Conservation (phyloP, 1,139 yeast species). For the Yueomyces sp. region DNA sequence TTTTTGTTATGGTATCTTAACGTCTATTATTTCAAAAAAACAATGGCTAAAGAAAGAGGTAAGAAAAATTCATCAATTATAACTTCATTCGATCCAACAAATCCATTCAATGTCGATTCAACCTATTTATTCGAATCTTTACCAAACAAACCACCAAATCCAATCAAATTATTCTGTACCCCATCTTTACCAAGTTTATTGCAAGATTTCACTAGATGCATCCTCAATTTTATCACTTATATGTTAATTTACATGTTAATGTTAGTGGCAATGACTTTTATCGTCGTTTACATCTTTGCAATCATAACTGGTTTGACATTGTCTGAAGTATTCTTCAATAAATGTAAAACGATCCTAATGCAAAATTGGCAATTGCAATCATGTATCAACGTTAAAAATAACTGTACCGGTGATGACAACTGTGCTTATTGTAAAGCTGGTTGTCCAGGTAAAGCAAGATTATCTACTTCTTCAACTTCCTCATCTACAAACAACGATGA, state of each 20-base stretch:
- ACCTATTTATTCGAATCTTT: constrained; percentile 9
- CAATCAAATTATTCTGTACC: constrained; percentile 29
- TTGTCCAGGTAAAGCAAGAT: no score
- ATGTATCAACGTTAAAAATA: constrained; percentile 14
- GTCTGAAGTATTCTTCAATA: constrained; percentile 57
- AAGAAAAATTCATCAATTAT: neutral
- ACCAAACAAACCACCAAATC: constrained; percentile 17
- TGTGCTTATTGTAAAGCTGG: constrained; percentile 17
- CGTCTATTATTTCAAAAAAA: constrained; percentile 43
- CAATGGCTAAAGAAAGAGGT: constrained; percentile 13
- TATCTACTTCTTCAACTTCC: no score
- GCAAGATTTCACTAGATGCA: constrained; percentile 43
- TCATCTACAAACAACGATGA: no score
- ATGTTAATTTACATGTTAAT: constrained; percentile 57
- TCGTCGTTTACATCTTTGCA: constrained; percentile 56
- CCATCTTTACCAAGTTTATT: constrained; percentile 28
- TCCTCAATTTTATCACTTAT: constrained; percentile 47
- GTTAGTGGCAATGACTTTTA: constrained; percentile 68
- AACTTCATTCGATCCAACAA: neutral
- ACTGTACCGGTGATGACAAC: constrained; percentile 18
- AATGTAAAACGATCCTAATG: constrained; percentile 25
- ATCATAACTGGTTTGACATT: constrained; percentile 55
- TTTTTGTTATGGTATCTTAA: constrained; percentile 53
- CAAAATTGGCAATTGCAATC: constrained; percentile 27
- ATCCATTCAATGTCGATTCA: constrained; percentile 4